Conservation (phyloP, 2,329 filamentous ascomycete genomes). For the Cladophialophora exuberans region DNA sequence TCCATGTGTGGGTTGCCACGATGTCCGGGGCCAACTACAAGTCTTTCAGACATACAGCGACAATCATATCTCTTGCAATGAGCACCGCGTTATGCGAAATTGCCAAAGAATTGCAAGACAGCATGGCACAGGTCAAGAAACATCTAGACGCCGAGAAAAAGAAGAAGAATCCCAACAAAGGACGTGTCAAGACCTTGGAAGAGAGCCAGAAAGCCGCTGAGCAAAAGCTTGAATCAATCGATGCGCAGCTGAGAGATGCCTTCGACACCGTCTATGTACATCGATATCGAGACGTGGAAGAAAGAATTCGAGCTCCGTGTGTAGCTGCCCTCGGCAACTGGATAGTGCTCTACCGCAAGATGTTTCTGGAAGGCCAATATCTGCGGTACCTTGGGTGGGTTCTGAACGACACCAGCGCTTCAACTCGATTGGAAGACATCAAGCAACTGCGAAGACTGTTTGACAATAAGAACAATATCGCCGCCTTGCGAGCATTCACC, state of each 20-base stretch:
- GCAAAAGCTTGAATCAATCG: slow-evolving; percentile 69
- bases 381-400: slow-evolving; percentile 95
- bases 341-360: slow-evolving; percentile 81
- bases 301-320: slow-evolving; percentile 85
- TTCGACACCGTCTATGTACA: slow-evolving; percentile 95
- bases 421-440: slow-evolving; percentile 81
- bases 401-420: slow-evolving; percentile 75
- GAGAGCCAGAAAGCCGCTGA: slow-evolving; percentile 71
- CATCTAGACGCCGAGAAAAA: slow-evolving; percentile 78
- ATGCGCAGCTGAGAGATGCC: slow-evolving; percentile 76
- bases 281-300: slow-evolving; percentile 91
- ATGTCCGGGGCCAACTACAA: slow-evolving; percentile 88
- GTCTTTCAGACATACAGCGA: slow-evolving; percentile 92
- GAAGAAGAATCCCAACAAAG: slow-evolving; percentile 75
- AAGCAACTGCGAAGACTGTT: slow-evolving; percentile 81
- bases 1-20: slow-evolving; percentile 84
- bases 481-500: slow-evolving; percentile 81
- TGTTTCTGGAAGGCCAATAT: slow-evolving; percentile 89
- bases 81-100: slow-evolving; percentile 76
- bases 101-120: slow-evolving; percentile 70
- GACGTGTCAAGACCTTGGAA: slow-evolving; percentile 73
- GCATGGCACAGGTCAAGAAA: slow-evolving; percentile 74
- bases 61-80: slow-evolving; percentile 78
- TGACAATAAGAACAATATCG: slow-evolving; percentile 76
- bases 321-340: slow-evolving; percentile 83